These are phyloP conservation scores for Stipa capillata DNA, from an alignment of 176 grass and related monocot species.

Conservation along the genomic window DNA sequence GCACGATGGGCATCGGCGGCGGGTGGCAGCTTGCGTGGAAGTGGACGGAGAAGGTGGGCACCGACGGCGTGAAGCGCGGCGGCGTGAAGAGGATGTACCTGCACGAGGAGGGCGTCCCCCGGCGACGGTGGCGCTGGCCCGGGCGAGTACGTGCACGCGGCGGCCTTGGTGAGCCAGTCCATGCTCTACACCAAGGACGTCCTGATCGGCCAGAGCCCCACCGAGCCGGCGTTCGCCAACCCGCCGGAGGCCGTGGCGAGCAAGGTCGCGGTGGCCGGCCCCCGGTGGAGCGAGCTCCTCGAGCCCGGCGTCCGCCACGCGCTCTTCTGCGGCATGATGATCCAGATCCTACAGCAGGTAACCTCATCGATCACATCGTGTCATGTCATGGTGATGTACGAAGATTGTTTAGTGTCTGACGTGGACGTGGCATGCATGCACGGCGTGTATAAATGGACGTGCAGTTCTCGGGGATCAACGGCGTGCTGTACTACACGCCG, in stretches of 20 bases:
- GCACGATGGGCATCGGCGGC: constrained; percentile 76
- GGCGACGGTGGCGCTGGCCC: neutral
- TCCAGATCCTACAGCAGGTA: constrained; percentile 76
- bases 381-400: no score
- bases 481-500: constrained; percentile 87
- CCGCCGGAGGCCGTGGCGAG: constrained; percentile 19
- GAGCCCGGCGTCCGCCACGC: constrained; percentile 59
- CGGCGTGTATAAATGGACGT: neutral
- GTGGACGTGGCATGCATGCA: neutral
- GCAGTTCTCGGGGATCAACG: constrained; percentile 85
- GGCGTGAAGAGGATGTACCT: constrained; percentile 77
- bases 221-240: constrained; percentile 44
- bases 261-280: neutral
- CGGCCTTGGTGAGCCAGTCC: constrained; percentile 60
- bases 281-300: constrained; percentile 47
- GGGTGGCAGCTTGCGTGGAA: constrained; percentile 95
- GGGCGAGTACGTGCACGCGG: constrained; percentile 54
- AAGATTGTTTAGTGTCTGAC: no score
- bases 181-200: constrained; percentile 71
- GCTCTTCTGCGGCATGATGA: constrained; percentile 45
- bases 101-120: constrained; percentile 39
- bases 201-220: constrained; percentile 30
- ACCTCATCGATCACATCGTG: no score
- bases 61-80: constrained; percentile 41
- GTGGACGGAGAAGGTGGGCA: constrained; percentile 40